A percentile compares a stretch with the other conserved stretches of the same genome.
Conservation (phyloP, 2,329 filamentous ascomycete species). For the Cordyceps fumosorosea region DNA sequence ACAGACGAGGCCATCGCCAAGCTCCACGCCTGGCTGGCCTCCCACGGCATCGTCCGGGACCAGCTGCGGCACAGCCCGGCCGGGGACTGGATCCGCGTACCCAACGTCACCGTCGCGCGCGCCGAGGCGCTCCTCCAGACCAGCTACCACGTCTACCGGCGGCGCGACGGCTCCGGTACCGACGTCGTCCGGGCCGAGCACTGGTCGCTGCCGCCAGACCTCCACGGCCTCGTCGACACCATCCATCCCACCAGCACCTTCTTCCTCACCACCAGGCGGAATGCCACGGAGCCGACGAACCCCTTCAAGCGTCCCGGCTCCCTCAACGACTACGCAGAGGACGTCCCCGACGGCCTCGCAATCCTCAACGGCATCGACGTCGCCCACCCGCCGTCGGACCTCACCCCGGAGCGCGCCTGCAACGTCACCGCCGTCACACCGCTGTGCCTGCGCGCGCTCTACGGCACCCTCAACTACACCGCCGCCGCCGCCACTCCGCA, state of each 20-base stretch:
- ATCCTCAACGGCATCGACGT: constrained; percentile 3
- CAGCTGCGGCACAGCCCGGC: constrained; percentile 1
- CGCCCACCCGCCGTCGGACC: not conserved
- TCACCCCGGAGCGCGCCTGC: not conserved
- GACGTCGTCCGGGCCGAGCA: not conserved
- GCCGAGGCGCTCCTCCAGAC: not conserved
- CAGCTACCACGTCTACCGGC: not conserved
- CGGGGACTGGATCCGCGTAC: not conserved
- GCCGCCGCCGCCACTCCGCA: not conserved
- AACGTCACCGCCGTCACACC: constrained; percentile 4
- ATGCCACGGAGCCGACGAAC: not conserved
- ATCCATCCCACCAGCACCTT: constrained; percentile 5
- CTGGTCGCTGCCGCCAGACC: not conserved
- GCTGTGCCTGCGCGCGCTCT: not conserved
- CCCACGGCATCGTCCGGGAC: not conserved
- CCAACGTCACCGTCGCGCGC: not conserved
- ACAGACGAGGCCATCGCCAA: not conserved
- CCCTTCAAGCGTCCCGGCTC: not conserved
- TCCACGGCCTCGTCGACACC: constrained; percentile 1
- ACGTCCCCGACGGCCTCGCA: not conserved
- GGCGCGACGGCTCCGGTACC: not conserved
- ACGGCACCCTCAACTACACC: constrained; percentile 4
- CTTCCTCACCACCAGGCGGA: not conserved
- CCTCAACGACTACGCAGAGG: not conserved
- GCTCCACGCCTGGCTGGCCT: constrained; percentile 1